A percentile compares a stretch with the other conserved stretches of the same genome.
Conservation (phyloP, 2,329 filamentous ascomycete genomes). For the Conoideocrella luteorostrata region DNA sequence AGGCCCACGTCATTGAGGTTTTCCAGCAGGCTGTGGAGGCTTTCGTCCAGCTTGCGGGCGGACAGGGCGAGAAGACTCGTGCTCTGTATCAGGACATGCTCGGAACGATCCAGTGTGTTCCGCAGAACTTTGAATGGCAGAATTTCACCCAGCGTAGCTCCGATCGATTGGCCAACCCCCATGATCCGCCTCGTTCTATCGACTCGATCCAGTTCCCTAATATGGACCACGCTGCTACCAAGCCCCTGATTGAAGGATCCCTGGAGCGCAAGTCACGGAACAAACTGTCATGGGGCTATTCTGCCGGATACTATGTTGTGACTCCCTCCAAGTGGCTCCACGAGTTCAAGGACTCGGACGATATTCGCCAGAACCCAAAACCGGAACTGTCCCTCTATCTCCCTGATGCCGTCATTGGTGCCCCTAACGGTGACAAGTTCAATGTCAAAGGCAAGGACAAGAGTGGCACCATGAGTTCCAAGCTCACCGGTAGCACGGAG, state of each 20-base stretch:
- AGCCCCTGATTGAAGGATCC: slow-evolving; percentile 77
- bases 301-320: slow-evolving; percentile 81
- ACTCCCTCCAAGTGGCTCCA: slow-evolving; percentile 85
- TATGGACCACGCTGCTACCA: slow-evolving; percentile 73
- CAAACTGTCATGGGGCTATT: slow-evolving; percentile 70
- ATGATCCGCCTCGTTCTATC: slow-evolving; percentile 65
- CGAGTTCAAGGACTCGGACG: slow-evolving; percentile 92
- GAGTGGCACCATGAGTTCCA: slow-evolving; percentile 71
- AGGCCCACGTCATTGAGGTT: slow-evolving; percentile 75
- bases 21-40: slow-evolving; percentile 76
- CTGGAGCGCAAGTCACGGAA: slow-evolving; percentile 89
- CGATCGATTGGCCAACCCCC: slow-evolving; percentile 70
- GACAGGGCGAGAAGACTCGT: slow-evolving; percentile 75
- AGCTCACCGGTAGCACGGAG: slow-evolving; percentile 73
- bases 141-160: slow-evolving; percentile 69
- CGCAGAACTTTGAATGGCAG: slow-evolving; percentile 85
- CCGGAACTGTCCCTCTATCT: slow-evolving; percentile 89
- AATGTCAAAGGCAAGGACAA: slow-evolving; percentile 92
- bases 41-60: slow-evolving; percentile 73
- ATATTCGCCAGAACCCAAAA: slow-evolving; percentile 60
- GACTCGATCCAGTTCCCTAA: slow-evolving; percentile 79
- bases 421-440: slow-evolving; percentile 73
- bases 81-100: slow-evolving; percentile 81
- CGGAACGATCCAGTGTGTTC: slow-evolving; percentile 66
- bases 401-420: slow-evolving; percentile 77